phyloP scores from a whole-genome alignment of 805 yeast species.

The Kodamaea sagamina region DNA sequence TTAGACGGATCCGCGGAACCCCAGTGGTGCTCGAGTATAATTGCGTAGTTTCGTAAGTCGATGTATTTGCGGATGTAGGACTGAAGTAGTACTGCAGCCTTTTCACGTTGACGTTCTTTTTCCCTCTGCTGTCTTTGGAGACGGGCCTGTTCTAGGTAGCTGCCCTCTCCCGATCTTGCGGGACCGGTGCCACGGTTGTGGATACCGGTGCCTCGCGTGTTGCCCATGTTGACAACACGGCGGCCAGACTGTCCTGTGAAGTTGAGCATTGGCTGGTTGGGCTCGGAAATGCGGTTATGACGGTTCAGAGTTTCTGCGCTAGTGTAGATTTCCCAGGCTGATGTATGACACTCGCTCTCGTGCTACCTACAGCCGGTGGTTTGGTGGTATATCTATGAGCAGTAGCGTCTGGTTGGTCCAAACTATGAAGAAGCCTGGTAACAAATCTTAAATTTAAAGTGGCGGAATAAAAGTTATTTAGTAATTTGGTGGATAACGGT shows the following conservation, averaged over 20 bases:
- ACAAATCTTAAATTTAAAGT: neutral
- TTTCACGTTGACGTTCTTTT: constrained; percentile 47
- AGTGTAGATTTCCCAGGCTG: too few relatives aligned
- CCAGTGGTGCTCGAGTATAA: constrained; percentile 1
- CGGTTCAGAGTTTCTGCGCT: too few relatives aligned
- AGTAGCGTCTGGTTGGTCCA: constrained; percentile 1
- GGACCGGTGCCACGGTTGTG: constrained; percentile 10
- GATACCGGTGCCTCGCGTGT: constrained; percentile 28
- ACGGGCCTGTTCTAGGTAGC: constrained; percentile 63
- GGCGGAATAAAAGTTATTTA: neutral
- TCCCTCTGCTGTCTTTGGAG: constrained; percentile 69
- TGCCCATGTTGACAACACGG: constrained; percentile 65
- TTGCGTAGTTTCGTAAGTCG: constrained; percentile 25
- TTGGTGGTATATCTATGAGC: neutral
- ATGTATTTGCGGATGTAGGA: constrained; percentile 43
- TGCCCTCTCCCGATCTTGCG: constrained; percentile 29
- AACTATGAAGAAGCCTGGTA: constrained; percentile 3
- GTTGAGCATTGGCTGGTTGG: constrained; percentile 40
- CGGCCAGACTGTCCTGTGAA: constrained; percentile 69
- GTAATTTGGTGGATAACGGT: too few relatives aligned
- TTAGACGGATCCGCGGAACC: neutral
- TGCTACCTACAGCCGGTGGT: neutral
- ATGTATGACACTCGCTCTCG: too few relatives aligned
- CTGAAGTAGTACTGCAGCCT: constrained; percentile 55
- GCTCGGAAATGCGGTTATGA: neutral